Evolutionary conservation across 83 land plant species (phyloP), one percentile per base, ranked within the genome.

Genomic region (Picea abies): DNA sequence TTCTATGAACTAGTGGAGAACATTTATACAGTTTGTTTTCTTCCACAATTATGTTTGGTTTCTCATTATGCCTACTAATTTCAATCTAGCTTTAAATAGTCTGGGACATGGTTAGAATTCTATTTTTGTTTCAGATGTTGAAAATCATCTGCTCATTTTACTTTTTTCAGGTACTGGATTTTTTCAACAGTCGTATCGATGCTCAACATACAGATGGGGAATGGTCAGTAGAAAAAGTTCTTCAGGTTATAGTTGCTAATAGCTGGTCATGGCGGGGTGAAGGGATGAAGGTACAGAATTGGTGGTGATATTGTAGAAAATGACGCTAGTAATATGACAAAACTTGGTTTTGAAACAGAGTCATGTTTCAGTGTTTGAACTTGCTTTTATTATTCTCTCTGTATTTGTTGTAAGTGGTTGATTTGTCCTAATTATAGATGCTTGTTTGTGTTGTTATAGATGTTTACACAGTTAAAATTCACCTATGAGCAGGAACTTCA

Each of bases 231-330:
- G 97, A 96, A 80, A 96, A 90, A 76, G 98, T 96, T 20, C 94
- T 94, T 19, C 90, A 96, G 84, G 78, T 91, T n/a, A 91, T 96
- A 32, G 85, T 94, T 25, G 87, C 82, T 22, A 92, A 91, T 83
- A 92, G 96, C 63, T 84, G 98, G 79, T 94, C 94, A 70, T 96
- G 98, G 98, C 95, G 97, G 29, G 98, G 97, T 63, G 98, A 96
- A 83, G 97, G 97, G 20, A 88, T 96, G 94, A 96, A 96, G 95
- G 96, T 95, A 80, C 62, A 76, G 25, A 49, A 23, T n/a, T n/a
- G 58, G 77, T n/a, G 11, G 20, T 23, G 49, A 56, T 12, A 76
- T 37, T 23, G 15, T 52, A 47, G 49, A 76, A 29, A 76, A 52
- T 60, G n/a, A 4, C 16, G 1, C 32, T 10, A 66, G 6, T 9